These are phyloP conservation scores for Lolium perenne DNA, from an alignment of 176 grass and related monocot genomes.

Conservation along the genomic window DNA sequence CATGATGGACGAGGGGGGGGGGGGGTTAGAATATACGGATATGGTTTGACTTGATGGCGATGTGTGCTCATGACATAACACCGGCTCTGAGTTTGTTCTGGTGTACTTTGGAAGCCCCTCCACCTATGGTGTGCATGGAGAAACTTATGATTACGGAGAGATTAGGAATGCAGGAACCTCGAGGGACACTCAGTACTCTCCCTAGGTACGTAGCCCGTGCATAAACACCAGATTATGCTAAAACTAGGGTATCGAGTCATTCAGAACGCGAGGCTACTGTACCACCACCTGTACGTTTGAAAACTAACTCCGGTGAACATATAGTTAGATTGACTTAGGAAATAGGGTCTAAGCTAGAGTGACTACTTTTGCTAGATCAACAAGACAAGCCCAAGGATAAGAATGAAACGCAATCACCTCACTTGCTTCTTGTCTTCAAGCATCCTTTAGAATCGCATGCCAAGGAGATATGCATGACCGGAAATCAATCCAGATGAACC, in stretches of 20 bases:
- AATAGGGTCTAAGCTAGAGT: constrained; percentile 31
- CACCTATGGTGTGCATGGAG: constrained; percentile 18
- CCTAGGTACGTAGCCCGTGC: neutral
- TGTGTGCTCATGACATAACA: constrained; percentile 49
- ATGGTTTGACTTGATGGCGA: constrained; percentile 75
- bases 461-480: constrained; percentile 12
- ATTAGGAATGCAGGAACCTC: neutral
- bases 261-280: constrained; percentile 6
- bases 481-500: neutral
- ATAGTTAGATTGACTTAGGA: constrained; percentile 19
- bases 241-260: constrained; percentile 19
- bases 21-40: constrained; percentile 32
- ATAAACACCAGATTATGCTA: constrained; percentile 11
- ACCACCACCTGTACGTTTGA: constrained; percentile 20
- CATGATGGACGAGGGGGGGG: constrained; percentile 9
- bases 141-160: constrained; percentile 19
- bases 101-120: constrained; percentile 17
- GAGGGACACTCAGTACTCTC: constrained; percentile 30
- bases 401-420: neutral
- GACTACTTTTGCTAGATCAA: constrained; percentile 10
- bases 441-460: neutral
- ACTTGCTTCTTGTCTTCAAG: constrained; percentile 41
- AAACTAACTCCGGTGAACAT: constrained; percentile 41
- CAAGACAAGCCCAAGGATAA: constrained; percentile 37
- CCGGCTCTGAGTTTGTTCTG: constrained; percentile 38